Base-by-base conservation (phyloP, 768 basidiomycete species). In the Erythrobasidium yunnanense region DNA sequence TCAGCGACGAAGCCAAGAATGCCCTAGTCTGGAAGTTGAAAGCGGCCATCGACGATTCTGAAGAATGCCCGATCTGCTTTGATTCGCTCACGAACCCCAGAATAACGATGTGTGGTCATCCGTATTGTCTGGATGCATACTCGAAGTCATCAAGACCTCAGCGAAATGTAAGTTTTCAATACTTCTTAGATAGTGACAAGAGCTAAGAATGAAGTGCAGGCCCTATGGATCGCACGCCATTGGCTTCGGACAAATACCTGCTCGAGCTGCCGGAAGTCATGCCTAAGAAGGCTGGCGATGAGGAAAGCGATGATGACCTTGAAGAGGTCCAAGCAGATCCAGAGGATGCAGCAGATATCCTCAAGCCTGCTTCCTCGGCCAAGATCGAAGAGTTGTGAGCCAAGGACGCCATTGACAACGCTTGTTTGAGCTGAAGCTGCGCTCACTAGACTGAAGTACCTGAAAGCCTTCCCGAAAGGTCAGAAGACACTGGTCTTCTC, bases 61-160 rank as follows among this genome's bases (percentile, higher is more conserved):
- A 45, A 15, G 60, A 63, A 23, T 63, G 60, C 32, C 60, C 60
- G 56, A 50, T 69, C n/a, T 73, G 72, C 46, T 53, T 47, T 6
- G 47, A 66, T n/a, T 18, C 60, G 13, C 29, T 69, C 27, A 38
- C 49, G 22, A 69, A 73, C 0, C 66, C 71, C 15, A 34, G 71
- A 20, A 72, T 73, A 50, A 71, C 71, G 2, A 53, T 69, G 4
- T 72, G 71, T 42, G 68, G 66, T 25, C 71, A 73, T 49, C 13
- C 70, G 25, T 72, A 68, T 53, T 72, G 71, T 57, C 50, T 46
- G 4, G 13, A 53, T 70, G 72, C 47, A 71, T 73, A 54, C 66
- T 66, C n/a, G 29, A 66, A 13, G 69, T 53, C 15, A 60, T 71
- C 51, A 68, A 70, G 20, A 32, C 55, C 4, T n/a, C 17, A 4